These are phyloP conservation scores for Penstemon eatonii DNA, from an alignment of 257 asterid genomes.

Conservation along the genomic window DNA sequence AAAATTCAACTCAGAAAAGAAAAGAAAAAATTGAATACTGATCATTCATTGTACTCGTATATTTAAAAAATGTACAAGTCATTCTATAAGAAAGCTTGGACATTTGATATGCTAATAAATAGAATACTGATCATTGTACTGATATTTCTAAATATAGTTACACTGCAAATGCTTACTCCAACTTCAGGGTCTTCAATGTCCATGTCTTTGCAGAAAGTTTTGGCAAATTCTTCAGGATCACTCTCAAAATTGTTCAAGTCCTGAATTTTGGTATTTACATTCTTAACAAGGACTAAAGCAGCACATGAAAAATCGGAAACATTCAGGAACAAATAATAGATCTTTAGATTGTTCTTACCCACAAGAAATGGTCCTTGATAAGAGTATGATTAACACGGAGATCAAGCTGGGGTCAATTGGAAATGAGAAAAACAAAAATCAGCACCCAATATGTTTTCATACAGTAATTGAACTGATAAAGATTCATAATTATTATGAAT, in stretches of 20 bases:
- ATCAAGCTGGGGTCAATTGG: conserved; percentile 65
- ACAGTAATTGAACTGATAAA: too few species aligned
- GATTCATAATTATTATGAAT: background rate
- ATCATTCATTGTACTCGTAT: background rate
- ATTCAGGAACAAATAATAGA: conserved; percentile 22
- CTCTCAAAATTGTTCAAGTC: conserved; percentile 98
- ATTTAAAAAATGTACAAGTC: background rate
- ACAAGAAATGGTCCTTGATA: conserved; percentile 86
- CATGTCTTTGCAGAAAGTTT: conserved; percentile 86
- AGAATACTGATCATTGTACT: conserved; percentile 12
- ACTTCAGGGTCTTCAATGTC: conserved; percentile 96
- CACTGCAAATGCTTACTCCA: conserved; percentile 63
- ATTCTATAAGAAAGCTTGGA: background rate
- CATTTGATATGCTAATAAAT: background rate
- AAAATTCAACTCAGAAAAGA: too few species aligned
- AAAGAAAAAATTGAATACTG: too few species aligned
- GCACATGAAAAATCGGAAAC: conserved; percentile 10
- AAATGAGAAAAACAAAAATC: conserved; percentile 24
- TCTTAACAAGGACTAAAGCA: conserved; percentile 22
- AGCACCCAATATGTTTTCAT: conserved; percentile 1
- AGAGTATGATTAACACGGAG: conserved; percentile 87
- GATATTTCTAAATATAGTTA: conserved; percentile 10
- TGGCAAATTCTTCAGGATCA: conserved; percentile 97
- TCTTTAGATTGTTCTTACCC: conserved; percentile 56
- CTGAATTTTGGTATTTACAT: conserved; percentile 46